Base-by-base conservation (phyloP, 441 rosid species). In the Syzygium malaccense region DNA sequence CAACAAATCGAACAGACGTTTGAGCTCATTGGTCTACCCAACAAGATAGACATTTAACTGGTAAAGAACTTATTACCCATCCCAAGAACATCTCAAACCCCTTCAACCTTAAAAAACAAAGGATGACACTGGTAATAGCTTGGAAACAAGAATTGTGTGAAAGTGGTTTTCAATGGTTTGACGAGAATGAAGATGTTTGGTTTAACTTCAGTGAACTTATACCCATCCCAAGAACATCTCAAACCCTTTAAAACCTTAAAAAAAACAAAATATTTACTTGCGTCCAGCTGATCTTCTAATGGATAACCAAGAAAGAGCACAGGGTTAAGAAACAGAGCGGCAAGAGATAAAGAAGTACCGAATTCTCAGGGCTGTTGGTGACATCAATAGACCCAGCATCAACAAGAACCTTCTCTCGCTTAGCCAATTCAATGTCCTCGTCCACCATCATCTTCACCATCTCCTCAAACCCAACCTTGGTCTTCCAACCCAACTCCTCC, bases 381-480 rank as follows among this genome's bases (percentile, higher is more conserved):
- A 30, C 94, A 91, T 94, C 98, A 91, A 95, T 93, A 55, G 86
- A 93, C 13, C 99, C 98, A 49, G 96, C 96, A 93, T 97, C 49
- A 5, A 41, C 15, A 71, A 71, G 80, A 37, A 13, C 28, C 80
- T 95, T 95, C 95, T 95, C 98, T 89, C 98, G 93, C 91, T 94
- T 97, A 32, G 98, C 98, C 86, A 94, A 55, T 87, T 95, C 98
- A 37, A 95, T 51, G 87, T 97, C 98, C 89, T 97, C 95, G 85
- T 95, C 97, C 15, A 97, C 97, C 99, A 97, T 97, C 99, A 95
- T 97, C 96, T 94, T 96, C 92, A 94, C 98, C 93, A 97, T 90
- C 87, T 96, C 93, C 94, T 95, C 94, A 88, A 97, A 97, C 75
- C 97, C 98, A 2, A 95, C 98, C 86, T 87, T 94, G 5, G 98